A percentile compares a stretch with the other conserved stretches of the same genome.
Evolutionary conservation across 1,284 basidiomycete genomes (phyloP).

Genomic region (Earliella scabrosa): DNA sequence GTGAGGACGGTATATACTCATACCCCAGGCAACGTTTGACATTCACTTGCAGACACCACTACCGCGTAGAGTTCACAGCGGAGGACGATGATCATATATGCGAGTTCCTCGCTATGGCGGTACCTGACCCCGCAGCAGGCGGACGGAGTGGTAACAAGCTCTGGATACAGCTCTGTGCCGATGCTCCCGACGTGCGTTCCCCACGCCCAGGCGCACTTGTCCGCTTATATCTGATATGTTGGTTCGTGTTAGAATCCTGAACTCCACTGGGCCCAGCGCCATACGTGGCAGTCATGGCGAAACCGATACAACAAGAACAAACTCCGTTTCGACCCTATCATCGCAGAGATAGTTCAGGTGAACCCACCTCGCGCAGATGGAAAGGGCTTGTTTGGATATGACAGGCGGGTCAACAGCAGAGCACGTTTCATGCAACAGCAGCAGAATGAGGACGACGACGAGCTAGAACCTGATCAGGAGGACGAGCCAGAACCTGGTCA

Average conservation of each 20-base stretch:
- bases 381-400: constrained; percentile 26
- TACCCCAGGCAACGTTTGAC: no score
- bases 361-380: constrained; percentile 26
- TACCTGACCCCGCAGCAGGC: constrained; percentile 64
- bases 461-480: background rate
- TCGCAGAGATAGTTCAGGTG: constrained; percentile 57
- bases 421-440: background rate
- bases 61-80: constrained; percentile 66
- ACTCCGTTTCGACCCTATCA: constrained; percentile 55
- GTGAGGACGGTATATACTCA: constrained; percentile 3
- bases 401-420: constrained; percentile 4
- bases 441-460: background rate
- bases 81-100: constrained; percentile 71
- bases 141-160: constrained; percentile 74
- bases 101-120: constrained; percentile 69
- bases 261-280: constrained; percentile 63
- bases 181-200: constrained; percentile 8
- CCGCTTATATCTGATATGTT: background rate
- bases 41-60: no score
- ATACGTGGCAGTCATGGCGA: constrained; percentile 79
- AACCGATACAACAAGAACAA: constrained; percentile 76
- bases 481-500: no score
- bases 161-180: constrained; percentile 52
- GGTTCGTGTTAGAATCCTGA: background rate
- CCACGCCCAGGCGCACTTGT: no score